Evolutionary conservation across 768 basidiomycete genomes (phyloP).

Genomic region (Lactarius psammicola): DNA sequence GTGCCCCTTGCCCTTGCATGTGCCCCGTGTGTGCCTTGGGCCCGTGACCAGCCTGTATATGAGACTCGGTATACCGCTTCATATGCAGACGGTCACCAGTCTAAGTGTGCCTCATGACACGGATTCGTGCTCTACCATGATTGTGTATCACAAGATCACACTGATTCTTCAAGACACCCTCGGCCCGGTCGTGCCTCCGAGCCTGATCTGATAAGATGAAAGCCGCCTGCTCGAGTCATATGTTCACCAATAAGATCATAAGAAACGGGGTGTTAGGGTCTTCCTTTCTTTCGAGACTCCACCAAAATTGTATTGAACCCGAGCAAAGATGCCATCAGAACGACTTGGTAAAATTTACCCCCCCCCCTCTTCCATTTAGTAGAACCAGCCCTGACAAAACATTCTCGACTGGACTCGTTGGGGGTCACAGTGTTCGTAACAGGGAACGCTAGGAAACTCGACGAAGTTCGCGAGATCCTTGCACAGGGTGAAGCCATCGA

Average conservation of each 20-base stretch:
- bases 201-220: background rate
- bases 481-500: constrained; percentile 65
- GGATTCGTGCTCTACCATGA: background rate
- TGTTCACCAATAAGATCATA: background rate
- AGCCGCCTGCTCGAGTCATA: background rate
- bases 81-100: too few species aligned
- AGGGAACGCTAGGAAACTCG: constrained; percentile 89
- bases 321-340: background rate
- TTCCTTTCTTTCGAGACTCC: background rate
- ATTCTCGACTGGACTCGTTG: background rate
- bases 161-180: background rate
- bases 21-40: background rate
- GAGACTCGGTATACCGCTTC: too few species aligned
- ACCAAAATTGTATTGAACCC: background rate
- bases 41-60: too few species aligned
- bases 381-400: background rate
- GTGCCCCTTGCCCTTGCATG: background rate
- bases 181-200: background rate
- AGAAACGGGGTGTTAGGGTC: background rate
- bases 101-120: constrained; percentile 1
- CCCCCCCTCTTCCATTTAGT: background rate
- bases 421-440: constrained; percentile 78
- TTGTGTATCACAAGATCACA: background rate
- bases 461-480: constrained; percentile 84
- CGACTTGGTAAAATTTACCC: constrained; percentile 9